Evolutionary conservation across 192 early-diverging fungal genomes (phyloP), one percentile per base, ranked within the genome.

Genomic region (Gaertneriomyces semiglobifer): DNA sequence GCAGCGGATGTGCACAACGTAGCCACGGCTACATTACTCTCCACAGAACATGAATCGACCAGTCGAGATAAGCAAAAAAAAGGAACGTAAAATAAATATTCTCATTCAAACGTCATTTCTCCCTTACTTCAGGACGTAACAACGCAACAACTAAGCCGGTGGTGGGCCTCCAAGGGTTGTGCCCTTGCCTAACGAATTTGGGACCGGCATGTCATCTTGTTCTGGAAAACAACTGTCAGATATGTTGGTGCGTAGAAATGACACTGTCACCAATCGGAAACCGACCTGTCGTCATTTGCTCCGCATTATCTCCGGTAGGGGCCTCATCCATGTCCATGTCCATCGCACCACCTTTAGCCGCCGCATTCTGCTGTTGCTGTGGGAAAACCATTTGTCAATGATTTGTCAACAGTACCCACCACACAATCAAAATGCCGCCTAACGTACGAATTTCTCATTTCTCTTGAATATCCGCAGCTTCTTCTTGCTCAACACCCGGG

Each of bases 401-500:
- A 45, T 0, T 47, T 61, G 59, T 3, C 5, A 50, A 62, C 7
- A 2, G 2, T 44, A 40, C 5, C 44, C 5, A 14, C 6, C 11
- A 18, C 20, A 16, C 20, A 3, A 45, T 45, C 12, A 61, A 11
- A 16, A 8, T 44, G 0, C 16, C 42, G n/a, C 14, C 10, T 5
- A 11, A 61, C 59, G 14, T 45, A 61, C 59, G n/a, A 45, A 50
- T 52, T 68, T 68, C 46, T 60, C 45, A 9, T 10, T 14, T 6
- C 46, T 59, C 45, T 51, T n/a, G 58, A 68, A 38, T 50, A 14
- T 16, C 38, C 58, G 7, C 20, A 60, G 16, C 58, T 68, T 68
- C 50, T 68, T 68, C 66, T 68, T 59, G 58, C 48, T 68, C 7
- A 68, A 48, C 18, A 68, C 12, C 18, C 9, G 59, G 6, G 66